Conservation (phyloP, 768 basidiomycete species). For the Cantharellus anzutake region DNA sequence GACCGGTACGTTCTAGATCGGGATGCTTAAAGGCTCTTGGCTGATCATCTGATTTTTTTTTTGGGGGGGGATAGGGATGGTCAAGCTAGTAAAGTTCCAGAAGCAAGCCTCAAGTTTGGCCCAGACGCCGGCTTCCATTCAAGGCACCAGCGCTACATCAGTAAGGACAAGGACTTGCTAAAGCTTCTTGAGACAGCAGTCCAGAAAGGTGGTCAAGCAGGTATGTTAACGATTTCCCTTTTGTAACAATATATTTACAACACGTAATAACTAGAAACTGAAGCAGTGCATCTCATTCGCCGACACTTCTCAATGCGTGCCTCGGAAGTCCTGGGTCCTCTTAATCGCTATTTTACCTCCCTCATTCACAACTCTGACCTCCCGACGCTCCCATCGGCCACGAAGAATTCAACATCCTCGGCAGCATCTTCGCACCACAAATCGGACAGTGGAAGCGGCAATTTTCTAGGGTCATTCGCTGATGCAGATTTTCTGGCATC, state of each 20-base stretch:
- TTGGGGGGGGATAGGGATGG: no score
- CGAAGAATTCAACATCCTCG: conserved; percentile 9
- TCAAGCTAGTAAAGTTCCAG: no score
- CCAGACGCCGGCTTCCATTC: conserved; percentile 12
- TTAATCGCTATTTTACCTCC: conserved; percentile 80
- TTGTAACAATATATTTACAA: background rate
- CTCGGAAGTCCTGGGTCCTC: conserved; percentile 67
- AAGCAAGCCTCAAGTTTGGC: conserved; percentile 3
- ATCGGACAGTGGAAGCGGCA: background rate
- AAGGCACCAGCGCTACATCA: conserved; percentile 58
- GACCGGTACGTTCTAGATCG: no score
- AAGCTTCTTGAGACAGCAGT: conserved; percentile 48
- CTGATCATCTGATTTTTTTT: no score
- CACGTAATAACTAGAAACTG: conserved; percentile 11
- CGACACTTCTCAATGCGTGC: conserved; percentile 75
- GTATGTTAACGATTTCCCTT: conserved; percentile 9
- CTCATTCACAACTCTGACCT: conserved; percentile 45
- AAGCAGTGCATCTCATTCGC: conserved; percentile 41
- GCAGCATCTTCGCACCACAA: background rate
- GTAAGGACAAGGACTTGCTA: conserved; percentile 61
- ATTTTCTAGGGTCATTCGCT: conserved; percentile 33
- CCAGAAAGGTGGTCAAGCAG: conserved; percentile 15
- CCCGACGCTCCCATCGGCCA: conserved; percentile 17
- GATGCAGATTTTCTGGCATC: conserved; percentile 48
- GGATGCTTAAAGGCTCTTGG: no score